A percentile compares a stretch with the other conserved stretches of the same genome.
Conservation (phyloP, 495 filamentous ascomycete species). For the Chaetomium tenue region DNA sequence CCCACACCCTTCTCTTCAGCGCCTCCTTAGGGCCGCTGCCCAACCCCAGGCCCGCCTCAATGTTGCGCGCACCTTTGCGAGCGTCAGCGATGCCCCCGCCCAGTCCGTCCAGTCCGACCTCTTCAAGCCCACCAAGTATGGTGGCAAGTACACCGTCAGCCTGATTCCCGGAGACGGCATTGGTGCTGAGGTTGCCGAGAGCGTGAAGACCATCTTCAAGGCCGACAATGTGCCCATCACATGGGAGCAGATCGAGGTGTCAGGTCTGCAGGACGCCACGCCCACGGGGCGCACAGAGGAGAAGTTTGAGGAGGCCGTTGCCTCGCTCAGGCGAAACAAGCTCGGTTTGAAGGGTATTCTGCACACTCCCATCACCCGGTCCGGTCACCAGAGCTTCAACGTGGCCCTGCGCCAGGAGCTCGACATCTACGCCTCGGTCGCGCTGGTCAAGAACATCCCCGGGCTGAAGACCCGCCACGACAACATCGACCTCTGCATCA, state of each 20-base stretch:
- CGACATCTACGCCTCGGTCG: slow-evolving; percentile 98
- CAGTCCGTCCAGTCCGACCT: slow-evolving; percentile 81
- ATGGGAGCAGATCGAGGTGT: slow-evolving; percentile 98
- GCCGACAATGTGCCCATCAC: slow-evolving; percentile 97
- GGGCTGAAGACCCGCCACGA: slow-evolving; percentile 96
- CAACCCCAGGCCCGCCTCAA: slow-evolving; percentile 48
- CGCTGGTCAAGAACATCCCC: slow-evolving; percentile 98
- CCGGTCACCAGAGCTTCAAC: slow-evolving; percentile 99
- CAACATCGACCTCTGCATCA: slow-evolving; percentile 95
- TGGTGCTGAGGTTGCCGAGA: slow-evolving; percentile 95
- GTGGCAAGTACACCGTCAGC: slow-evolving; percentile 98
- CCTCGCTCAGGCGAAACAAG: slow-evolving; percentile 96
- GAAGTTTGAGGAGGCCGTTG: slow-evolving; percentile 89
- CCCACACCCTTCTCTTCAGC: slow-evolving; percentile 38
- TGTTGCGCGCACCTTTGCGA: slow-evolving; percentile 60
- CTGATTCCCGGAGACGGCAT: slow-evolving; percentile 98
- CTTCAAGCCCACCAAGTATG: slow-evolving; percentile 98
- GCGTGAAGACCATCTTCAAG: slow-evolving; percentile 98
- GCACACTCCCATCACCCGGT: slow-evolving; percentile 93
- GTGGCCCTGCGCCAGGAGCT: slow-evolving; percentile 97
- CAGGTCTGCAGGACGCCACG: slow-evolving; percentile 71
- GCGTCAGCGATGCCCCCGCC: slow-evolving; percentile 78
- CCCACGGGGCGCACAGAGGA: slow-evolving; percentile 88
- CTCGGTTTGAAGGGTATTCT: slow-evolving; percentile 96
- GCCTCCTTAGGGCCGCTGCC: slow-evolving; percentile 56